Conservation (phyloP, 768 basidiomycete genomes). For the Terana coerulea region DNA sequence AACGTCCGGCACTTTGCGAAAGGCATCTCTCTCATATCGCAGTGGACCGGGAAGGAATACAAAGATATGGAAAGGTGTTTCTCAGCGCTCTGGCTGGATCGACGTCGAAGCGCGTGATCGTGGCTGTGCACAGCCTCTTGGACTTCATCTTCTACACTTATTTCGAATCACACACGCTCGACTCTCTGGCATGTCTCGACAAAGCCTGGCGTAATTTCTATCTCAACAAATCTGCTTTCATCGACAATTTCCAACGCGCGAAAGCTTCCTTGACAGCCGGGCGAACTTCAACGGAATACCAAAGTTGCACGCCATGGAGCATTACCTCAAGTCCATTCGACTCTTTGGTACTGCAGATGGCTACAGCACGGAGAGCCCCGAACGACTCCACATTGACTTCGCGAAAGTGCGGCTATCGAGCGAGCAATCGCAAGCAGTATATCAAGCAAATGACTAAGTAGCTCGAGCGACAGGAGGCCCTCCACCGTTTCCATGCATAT, state of each 20-base stretch:
- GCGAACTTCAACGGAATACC: constrained; percentile 28
- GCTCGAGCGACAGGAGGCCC: constrained; percentile 33
- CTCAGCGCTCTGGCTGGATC: constrained; percentile 24
- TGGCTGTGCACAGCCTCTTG: constrained; percentile 21
- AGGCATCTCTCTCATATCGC: constrained; percentile 36
- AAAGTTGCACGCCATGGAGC: constrained; percentile 23
- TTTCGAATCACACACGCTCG: constrained; percentile 20
- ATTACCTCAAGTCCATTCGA: constrained; percentile 22
- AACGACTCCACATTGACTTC: constrained; percentile 40
- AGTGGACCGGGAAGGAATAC: constrained; percentile 43
- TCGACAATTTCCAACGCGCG: constrained; percentile 16
- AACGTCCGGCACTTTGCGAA: constrained; percentile 38
- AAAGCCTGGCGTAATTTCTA: constrained; percentile 22
- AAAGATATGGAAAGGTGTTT: constrained; percentile 30
- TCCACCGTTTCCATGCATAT: constrained; percentile 24
- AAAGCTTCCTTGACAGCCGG: background rate
- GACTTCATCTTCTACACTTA: constrained; percentile 28
- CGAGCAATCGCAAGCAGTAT: constrained; percentile 23
- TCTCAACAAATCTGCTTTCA: constrained; percentile 24
- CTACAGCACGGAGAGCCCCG: constrained; percentile 27
- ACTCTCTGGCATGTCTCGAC: constrained; percentile 16
- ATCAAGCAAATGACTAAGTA: constrained; percentile 37
- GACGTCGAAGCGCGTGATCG: constrained; percentile 18
- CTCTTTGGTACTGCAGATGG: constrained; percentile 19
- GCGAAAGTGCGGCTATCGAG: constrained; percentile 32